Conservation (phyloP, 768 basidiomycete species). For the Cyclocybe cylindracea region DNA sequence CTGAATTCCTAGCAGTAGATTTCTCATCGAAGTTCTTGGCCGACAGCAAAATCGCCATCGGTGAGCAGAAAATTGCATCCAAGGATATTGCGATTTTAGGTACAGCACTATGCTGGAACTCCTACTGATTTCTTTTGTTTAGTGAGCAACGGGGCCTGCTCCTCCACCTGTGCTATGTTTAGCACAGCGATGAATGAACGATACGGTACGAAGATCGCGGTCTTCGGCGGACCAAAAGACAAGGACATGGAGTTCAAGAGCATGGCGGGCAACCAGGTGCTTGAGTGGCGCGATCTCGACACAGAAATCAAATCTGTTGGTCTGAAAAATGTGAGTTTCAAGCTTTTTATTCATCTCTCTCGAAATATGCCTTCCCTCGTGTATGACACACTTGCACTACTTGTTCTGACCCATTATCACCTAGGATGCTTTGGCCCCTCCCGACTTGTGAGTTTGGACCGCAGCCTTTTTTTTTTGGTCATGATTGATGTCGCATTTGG, state of each 20-base stretch:
- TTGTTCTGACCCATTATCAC: neutral
- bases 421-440: constrained; percentile 44
- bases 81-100: neutral
- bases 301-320: constrained; percentile 63
- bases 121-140: neutral
- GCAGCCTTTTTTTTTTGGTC: neutral
- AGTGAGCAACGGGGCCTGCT: constrained; percentile 51
- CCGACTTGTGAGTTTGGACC: constrained; percentile 38
- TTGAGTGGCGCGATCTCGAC: constrained; percentile 63
- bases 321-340: constrained; percentile 42
- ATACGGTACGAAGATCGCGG: constrained; percentile 50
- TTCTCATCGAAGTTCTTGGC: neutral
- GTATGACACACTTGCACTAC: no score
- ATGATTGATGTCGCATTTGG: neutral
- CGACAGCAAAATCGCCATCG: constrained; percentile 45
- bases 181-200: constrained; percentile 61
- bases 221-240: constrained; percentile 59
- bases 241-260: constrained; percentile 53
- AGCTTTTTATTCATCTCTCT: neutral
- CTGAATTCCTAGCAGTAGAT: neutral
- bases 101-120: neutral
- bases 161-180: constrained; percentile 66
- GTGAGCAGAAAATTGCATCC: constrained; percentile 20
- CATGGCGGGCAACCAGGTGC: constrained; percentile 65
- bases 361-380: neutral